Conservation (phyloP, 768 basidiomycete genomes). For the Obba rivulosa region DNA sequence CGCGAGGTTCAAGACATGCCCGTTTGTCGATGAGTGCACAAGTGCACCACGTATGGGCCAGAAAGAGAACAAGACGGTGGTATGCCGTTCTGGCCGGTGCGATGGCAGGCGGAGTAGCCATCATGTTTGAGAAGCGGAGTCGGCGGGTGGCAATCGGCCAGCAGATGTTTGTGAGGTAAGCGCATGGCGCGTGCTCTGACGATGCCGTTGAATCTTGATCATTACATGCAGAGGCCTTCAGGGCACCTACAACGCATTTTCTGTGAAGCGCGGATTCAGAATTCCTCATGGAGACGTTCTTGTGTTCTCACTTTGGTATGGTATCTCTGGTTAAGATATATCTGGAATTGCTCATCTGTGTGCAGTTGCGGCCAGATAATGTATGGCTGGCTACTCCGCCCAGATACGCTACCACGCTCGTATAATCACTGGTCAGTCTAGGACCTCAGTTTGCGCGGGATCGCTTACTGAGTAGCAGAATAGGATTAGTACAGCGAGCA, state of each 20-base stretch:
- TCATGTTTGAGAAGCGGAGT: constrained; percentile 71
- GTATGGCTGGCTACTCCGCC: constrained; percentile 70
- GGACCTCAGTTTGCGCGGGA: not conserved
- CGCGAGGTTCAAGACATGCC: constrained; percentile 24
- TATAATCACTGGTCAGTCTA: constrained; percentile 64
- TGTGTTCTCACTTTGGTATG: constrained; percentile 72
- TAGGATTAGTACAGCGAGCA: constrained; percentile 71
- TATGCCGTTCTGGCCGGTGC: constrained; percentile 77
- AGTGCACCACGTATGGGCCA: constrained; percentile 57
- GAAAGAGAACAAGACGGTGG: constrained; percentile 70
- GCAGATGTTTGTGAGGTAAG: constrained; percentile 84
- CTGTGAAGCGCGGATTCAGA: constrained; percentile 56
- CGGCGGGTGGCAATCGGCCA: constrained; percentile 70
- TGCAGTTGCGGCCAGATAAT: constrained; percentile 79
- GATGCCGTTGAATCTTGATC: not conserved
- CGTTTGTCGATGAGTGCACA: constrained; percentile 59
- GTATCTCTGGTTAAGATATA: no score
- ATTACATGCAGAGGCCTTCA: constrained; percentile 70
- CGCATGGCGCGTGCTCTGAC: constrained; percentile 4
- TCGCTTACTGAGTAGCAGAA: not conserved
- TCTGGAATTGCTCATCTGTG: no score
- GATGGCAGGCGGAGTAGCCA: constrained; percentile 63
- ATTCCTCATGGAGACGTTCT: constrained; percentile 83
- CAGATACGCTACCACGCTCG: constrained; percentile 77
- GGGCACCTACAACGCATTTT: constrained; percentile 79